Percentiles rank a stretch among this genome's conserved stretches.
These are phyloP conservation scores for Cryphonectria carpinicola DNA, from an alignment of 2,329 filamentous ascomycete genomes.

Conservation along the genomic window DNA sequence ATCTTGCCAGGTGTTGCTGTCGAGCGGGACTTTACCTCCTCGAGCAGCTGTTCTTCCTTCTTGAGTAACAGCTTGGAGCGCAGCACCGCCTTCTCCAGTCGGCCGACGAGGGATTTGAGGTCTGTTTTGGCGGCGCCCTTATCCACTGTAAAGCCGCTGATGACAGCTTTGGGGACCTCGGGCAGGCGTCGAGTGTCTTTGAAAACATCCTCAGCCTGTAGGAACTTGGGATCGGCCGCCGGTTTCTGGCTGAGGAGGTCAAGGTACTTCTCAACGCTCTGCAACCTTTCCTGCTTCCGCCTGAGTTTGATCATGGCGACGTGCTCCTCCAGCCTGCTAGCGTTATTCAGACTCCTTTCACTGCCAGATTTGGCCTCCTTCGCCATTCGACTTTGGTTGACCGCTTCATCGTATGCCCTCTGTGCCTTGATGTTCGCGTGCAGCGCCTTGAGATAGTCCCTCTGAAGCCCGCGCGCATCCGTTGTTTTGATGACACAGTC, in stretches of 20 bases:
- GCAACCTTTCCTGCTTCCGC: conserved; percentile 55
- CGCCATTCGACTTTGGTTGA: conserved; percentile 35
- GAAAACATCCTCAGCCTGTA: conserved; percentile 55
- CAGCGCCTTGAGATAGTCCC: conserved; percentile 59
- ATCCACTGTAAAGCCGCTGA: conserved; percentile 53
- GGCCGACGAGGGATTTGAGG: conserved; percentile 52
- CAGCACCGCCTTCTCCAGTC: conserved; percentile 62
- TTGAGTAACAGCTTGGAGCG: conserved; percentile 60
- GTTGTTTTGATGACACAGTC: conserved; percentile 42
- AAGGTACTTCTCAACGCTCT: conserved; percentile 55
- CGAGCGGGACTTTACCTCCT: conserved; percentile 48
- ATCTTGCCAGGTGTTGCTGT: conserved; percentile 43
- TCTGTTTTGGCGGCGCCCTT: conserved; percentile 44
- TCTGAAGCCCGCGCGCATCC: conserved; percentile 52
- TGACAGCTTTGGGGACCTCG: conserved; percentile 54
- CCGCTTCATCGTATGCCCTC: conserved; percentile 48
- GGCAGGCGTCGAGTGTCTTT: conserved; percentile 49
- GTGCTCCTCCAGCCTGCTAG: conserved; percentile 50
- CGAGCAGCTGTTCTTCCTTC: conserved; percentile 59
- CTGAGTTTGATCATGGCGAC: conserved; percentile 55
- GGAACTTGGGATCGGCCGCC: conserved; percentile 52
- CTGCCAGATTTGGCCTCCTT: conserved; percentile 32
- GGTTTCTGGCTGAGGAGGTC: conserved; percentile 56
- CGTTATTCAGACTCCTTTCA: conserved; percentile 12
- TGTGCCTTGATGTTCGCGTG: conserved; percentile 56